A percentile compares a stretch with the other conserved stretches of the same genome.
These are phyloP conservation scores for Phytopythium cucurbitacearum DNA, from an alignment of 352 stramenopile genomes.

Conservation along the genomic window DNA sequence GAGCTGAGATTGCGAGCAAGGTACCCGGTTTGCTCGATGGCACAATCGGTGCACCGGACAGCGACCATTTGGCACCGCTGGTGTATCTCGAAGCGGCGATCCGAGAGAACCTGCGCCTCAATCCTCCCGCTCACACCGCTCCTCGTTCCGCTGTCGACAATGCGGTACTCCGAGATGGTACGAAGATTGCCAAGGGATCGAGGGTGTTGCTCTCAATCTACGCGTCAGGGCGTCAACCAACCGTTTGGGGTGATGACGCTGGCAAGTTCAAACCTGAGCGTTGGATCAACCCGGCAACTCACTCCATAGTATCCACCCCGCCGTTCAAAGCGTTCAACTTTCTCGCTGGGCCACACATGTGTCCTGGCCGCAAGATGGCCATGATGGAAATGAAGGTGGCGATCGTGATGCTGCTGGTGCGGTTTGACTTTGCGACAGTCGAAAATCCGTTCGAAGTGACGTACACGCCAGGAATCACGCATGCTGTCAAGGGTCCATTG, in stretches of 20 bases:
- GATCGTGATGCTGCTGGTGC: slow-evolving; percentile 31
- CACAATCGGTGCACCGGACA: slow-evolving; percentile 7
- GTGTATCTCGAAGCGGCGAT: slow-evolving; percentile 44
- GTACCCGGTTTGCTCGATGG: no score
- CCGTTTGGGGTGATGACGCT: slow-evolving; percentile 31
- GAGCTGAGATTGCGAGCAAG: slow-evolving; percentile 28
- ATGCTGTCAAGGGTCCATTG: slow-evolving; percentile 29
- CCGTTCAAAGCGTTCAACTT: slow-evolving; percentile 29
- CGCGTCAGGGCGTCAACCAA: no score
- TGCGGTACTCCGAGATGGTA: no score
- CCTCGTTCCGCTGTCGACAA: no score
- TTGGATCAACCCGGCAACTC: slow-evolving; percentile 33
- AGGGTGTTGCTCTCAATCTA: no score
- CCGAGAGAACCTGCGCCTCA: slow-evolving; percentile 41
- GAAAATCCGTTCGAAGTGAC: slow-evolving; percentile 24
- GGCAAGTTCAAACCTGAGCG: slow-evolving; percentile 49
- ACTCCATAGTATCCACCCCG: slow-evolving; percentile 16
- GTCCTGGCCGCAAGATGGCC: slow-evolving; percentile 41
- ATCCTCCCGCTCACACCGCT: slow-evolving; percentile 28
- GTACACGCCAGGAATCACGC: slow-evolving; percentile 25
- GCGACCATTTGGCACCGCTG: slow-evolving; percentile 32
- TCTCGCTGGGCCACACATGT: slow-evolving; percentile 40
- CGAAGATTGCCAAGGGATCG: no score
- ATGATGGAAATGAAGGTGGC: slow-evolving; percentile 46
- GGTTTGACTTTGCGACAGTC: slow-evolving; percentile 27